phyloP scores from a whole-genome alignment of 2,329 filamentous ascomycete genomes.

The Aspergillus sp. region DNA sequence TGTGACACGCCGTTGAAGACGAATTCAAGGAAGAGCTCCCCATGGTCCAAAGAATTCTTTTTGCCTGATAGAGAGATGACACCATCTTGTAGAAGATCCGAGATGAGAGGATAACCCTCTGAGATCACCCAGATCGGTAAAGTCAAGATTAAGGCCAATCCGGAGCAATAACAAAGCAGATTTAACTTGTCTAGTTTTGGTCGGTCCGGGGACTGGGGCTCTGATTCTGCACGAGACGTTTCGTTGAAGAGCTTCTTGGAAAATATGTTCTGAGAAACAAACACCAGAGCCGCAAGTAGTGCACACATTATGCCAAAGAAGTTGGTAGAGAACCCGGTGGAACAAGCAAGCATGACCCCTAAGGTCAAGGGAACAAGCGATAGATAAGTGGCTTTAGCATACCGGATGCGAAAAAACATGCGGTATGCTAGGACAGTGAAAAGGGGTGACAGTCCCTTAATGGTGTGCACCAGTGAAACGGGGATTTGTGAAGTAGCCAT shows the following conservation, averaged over 20 bases:
- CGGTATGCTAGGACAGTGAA: conserved; percentile 95
- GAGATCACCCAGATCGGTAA: conserved; percentile 90
- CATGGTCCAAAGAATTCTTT: conserved; percentile 68
- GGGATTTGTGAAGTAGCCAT: conserved; percentile 93
- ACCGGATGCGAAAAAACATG: conserved; percentile 81
- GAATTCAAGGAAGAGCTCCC: conserved; percentile 72
- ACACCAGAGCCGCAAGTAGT: conserved; percentile 85
- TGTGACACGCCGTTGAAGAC: conserved; percentile 97
- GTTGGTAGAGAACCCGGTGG: conserved; percentile 84
- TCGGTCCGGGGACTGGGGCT: conserved; percentile 59
- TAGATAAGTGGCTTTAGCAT: conserved; percentile 81
- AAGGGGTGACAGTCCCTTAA: conserved; percentile 93
- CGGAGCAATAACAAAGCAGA: conserved; percentile 93
- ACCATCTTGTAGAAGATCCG: conserved; percentile 80
- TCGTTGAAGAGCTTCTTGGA: conserved; percentile 98
- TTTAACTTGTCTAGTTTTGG: conserved; percentile 96
- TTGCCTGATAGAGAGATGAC: conserved; percentile 73
- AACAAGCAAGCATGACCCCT: conserved; percentile 96
- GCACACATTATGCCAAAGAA: conserved; percentile 87
- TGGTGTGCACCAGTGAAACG: conserved; percentile 95
- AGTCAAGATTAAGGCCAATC: conserved; percentile 84
- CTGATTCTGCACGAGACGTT: conserved; percentile 77
- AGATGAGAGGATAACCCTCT: conserved; percentile 75
- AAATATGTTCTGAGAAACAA: conserved; percentile 98
- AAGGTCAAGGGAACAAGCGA: conserved; percentile 87